Evolutionary conservation across 345 rosid genomes (phyloP).

Genomic region (Schrenkiella parvula): DNA sequence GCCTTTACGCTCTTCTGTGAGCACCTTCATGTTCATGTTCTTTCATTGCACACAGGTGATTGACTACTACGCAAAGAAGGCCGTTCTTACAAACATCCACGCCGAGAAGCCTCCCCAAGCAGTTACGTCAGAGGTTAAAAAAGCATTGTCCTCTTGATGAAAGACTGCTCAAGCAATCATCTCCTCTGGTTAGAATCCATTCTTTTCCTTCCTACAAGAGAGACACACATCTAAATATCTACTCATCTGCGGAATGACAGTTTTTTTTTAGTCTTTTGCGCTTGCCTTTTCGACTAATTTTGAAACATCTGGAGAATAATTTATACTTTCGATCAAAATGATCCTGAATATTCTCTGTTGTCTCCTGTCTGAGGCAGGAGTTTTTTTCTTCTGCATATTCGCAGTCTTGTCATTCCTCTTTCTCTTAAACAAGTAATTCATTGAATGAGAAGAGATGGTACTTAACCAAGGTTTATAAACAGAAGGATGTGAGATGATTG

Average conservation of each 20-base stretch:
- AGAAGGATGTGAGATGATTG: neutral
- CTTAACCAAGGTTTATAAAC: neutral
- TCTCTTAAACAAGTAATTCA: neutral
- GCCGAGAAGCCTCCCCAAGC: constrained; percentile 75
- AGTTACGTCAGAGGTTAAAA: constrained; percentile 80
- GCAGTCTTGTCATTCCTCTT: neutral
- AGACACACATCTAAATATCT: constrained; percentile 17
- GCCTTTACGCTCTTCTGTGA: neutral
- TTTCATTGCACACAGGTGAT: constrained; percentile 55
- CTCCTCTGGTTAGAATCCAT: constrained; percentile 27
- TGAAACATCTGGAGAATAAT: neutral
- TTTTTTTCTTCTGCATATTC: neutral
- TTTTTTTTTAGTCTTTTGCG: constrained; percentile 9
- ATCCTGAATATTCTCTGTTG: constrained; percentile 3
- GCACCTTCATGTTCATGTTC: neutral
- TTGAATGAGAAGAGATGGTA: neutral
- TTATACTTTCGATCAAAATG: neutral
- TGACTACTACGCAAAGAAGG: constrained; percentile 61
- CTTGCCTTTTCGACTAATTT: constrained; percentile 3
- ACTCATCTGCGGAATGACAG: constrained; percentile 27
- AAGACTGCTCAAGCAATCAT: neutral
- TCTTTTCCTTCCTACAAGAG: constrained; percentile 27
- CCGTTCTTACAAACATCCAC: constrained; percentile 56
- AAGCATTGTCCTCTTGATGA: constrained; percentile 44
- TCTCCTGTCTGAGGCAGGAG: neutral